phyloP scores from a whole-genome alignment of 805 yeast genomes.

The Monosporozyma servazzii region DNA sequence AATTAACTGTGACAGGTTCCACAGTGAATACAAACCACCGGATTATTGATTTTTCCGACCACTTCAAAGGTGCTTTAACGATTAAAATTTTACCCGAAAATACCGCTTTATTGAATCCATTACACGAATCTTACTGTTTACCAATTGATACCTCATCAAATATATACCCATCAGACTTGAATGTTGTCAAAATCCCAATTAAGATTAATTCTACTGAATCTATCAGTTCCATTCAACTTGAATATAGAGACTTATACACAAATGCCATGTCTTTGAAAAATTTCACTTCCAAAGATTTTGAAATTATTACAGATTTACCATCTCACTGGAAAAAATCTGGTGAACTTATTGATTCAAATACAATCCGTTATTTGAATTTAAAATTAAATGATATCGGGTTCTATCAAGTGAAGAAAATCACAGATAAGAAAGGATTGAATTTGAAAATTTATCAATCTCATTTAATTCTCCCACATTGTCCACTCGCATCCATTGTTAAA shows the following conservation, averaged over 20 bases:
- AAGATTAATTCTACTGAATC: constrained; percentile 72
- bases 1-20: constrained; percentile 46
- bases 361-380: constrained; percentile 50
- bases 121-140: constrained; percentile 55
- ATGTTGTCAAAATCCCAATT: constrained; percentile 43
- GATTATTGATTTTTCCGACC: constrained; percentile 30
- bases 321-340: constrained; percentile 9
- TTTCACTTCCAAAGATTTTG: constrained; percentile 50
- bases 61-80: constrained; percentile 78
- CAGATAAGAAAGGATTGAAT: constrained; percentile 54
- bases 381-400: constrained; percentile 65
- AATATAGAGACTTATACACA: constrained; percentile 47
- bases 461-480: constrained; percentile 67
- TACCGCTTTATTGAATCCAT: constrained; percentile 75
- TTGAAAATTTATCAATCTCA: constrained; percentile 54
- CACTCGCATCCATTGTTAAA: constrained; percentile 48
- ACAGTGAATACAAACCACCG: constrained; percentile 26
- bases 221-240: constrained; percentile 57
- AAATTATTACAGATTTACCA: constrained; percentile 24
- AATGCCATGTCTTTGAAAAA: constrained; percentile 40
- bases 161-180: constrained; percentile 7
- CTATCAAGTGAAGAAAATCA: constrained; percentile 60
- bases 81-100: constrained; percentile 88
- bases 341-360: constrained; percentile 1
- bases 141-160: constrained; percentile 27